These are phyloP conservation scores for Melianthus villosus DNA, from an alignment of 441 rosid species.

Conservation along the genomic window DNA sequence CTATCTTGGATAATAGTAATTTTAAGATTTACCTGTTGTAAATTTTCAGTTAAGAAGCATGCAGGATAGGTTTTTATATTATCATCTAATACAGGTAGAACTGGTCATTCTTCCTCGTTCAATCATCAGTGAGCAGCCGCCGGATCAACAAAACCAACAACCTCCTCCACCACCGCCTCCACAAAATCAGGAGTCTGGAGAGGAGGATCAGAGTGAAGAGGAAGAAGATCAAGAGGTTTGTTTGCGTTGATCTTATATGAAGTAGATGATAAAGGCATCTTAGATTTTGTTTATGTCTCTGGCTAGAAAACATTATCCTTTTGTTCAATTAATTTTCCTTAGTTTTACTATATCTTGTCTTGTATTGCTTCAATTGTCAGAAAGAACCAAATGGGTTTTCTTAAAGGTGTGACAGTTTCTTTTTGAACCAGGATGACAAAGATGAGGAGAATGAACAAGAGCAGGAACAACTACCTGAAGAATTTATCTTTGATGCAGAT, in stretches of 20 bases:
- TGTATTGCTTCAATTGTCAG: too few species aligned
- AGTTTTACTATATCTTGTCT: too few species aligned
- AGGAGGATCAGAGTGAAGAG: slow-evolving; percentile 68
- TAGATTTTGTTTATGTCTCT: too few species aligned
- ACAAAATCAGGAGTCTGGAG: slow-evolving; percentile 61
- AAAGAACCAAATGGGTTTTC: background rate
- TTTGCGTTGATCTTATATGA: slow-evolving; percentile 5
- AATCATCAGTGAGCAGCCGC: slow-evolving; percentile 52
- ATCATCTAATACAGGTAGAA: slow-evolving; percentile 52
- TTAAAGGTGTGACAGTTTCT: slow-evolving; percentile 7
- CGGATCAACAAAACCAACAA: slow-evolving; percentile 82
- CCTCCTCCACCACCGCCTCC: slow-evolving; percentile 95
- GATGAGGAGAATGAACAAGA: slow-evolving; percentile 72
- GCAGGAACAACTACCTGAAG: slow-evolving; percentile 91
- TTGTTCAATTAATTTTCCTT: too few species aligned
- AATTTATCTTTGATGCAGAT: slow-evolving; percentile 93
- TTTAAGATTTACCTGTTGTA: too few species aligned
- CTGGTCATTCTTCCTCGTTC: slow-evolving; percentile 97
- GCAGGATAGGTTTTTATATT: too few species aligned
- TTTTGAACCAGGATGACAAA: slow-evolving; percentile 32
- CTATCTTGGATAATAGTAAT: too few species aligned
- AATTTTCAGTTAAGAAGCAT: too few species aligned
- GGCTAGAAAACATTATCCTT: too few species aligned
- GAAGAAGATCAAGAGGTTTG: slow-evolving; percentile 72
- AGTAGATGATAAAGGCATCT: too few species aligned